These are phyloP conservation scores for Astrocystis sublimbata DNA, from an alignment of 495 filamentous ascomycete species.

Conservation along the genomic window DNA sequence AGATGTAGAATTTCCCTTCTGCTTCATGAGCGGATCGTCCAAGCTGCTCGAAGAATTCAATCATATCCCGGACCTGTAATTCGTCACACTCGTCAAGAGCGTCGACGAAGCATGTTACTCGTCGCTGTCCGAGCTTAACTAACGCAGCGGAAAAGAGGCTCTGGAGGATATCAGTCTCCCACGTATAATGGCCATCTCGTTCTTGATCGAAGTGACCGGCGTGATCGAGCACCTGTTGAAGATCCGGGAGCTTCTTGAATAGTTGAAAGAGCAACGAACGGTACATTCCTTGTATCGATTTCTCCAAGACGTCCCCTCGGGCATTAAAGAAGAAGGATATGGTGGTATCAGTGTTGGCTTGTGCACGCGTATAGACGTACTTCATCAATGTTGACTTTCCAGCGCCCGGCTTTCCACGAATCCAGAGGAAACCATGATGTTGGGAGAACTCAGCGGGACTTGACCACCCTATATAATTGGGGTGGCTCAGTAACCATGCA, in stretches of 20 bases:
- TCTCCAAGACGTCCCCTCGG: not conserved
- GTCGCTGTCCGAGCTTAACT: no score
- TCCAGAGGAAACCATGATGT: conserved; percentile 58
- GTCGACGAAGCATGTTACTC: conserved; percentile 50
- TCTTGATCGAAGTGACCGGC: no score
- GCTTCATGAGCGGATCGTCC: not conserved
- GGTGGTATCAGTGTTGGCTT: conserved; percentile 19
- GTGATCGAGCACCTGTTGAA: no score
- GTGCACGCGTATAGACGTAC: conserved; percentile 19
- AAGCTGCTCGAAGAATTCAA: conserved; percentile 38
- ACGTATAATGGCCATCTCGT: no score
- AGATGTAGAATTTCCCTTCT: conserved; percentile 23
- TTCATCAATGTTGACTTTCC: conserved; percentile 59
- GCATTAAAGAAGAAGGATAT: conserved; percentile 35
- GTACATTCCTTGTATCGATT: no score
- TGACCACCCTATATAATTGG: conserved; percentile 49
- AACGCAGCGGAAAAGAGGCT: no score
- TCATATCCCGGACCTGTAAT: conserved; percentile 38
- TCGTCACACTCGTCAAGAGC: conserved; percentile 48
- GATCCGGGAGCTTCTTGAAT: no score
- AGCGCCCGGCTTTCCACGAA: conserved; percentile 57
- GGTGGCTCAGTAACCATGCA: conserved; percentile 46
- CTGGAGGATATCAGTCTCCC: no score
- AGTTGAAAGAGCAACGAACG: no score
- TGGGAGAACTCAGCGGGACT: conserved; percentile 31